Evolutionary conservation across 441 rosid genomes (phyloP).

Genomic region (Erodium trifolium): DNA sequence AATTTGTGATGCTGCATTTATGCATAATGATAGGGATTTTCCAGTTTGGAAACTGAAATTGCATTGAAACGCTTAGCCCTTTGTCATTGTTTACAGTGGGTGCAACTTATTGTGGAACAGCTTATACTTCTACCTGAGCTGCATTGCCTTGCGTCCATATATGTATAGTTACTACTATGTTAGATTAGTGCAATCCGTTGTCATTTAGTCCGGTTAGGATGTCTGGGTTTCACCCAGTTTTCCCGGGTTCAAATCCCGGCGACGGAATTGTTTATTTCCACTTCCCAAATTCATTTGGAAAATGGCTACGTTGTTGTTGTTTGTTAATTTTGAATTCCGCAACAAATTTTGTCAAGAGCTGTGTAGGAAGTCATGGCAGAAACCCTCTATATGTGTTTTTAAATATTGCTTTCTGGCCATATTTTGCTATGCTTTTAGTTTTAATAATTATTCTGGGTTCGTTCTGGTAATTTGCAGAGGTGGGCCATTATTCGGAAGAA

Average conservation of each 20-base stretch:
- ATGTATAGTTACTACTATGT: neutral
- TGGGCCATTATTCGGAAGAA: constrained; percentile 61
- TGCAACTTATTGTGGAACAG: neutral
- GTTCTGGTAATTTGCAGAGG: constrained; percentile 50
- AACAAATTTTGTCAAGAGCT: constrained; percentile 4
- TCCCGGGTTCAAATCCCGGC: constrained; percentile 81
- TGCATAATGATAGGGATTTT: neutral
- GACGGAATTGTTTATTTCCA: constrained; percentile 31
- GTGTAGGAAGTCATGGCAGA: constrained; percentile 17
- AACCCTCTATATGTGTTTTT: neutral
- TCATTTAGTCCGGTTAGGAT: constrained; percentile 65
- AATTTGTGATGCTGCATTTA: neutral
- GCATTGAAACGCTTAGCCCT: neutral
- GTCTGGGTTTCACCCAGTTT: constrained; percentile 56
- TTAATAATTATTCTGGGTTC: constrained; percentile 24
- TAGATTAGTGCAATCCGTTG: constrained; percentile 35
- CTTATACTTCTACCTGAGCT: neutral
- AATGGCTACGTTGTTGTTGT: too few relatives aligned
- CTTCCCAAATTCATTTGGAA: too few relatives aligned
- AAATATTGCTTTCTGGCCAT: constrained; percentile 5
- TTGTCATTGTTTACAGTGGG: neutral
- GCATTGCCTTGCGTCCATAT: neutral
- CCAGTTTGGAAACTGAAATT: neutral
- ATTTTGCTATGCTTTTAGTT: neutral
- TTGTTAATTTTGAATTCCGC: constrained; percentile 15